These are phyloP conservation scores for Fusarium sulawesiense DNA, from an alignment of 2,329 filamentous ascomycete genomes.

Conservation along the genomic window DNA sequence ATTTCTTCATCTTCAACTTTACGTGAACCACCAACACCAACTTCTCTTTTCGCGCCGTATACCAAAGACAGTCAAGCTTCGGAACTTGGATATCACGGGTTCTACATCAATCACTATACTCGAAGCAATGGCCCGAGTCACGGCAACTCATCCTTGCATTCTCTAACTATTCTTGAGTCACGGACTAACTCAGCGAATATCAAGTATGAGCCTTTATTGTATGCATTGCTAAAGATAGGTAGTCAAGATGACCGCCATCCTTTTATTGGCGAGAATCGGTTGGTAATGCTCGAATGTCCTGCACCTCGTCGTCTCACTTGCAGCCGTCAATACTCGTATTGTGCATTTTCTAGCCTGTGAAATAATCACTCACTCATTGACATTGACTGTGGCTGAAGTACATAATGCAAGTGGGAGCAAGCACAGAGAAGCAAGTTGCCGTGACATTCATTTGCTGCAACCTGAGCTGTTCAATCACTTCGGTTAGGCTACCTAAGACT, in stretches of 20 bases:
- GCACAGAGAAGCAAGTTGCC: constrained; percentile 24
- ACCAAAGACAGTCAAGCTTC: neutral
- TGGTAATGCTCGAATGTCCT: constrained; percentile 19
- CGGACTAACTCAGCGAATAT: neutral
- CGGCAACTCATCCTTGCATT: neutral
- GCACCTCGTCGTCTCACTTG: constrained; percentile 24
- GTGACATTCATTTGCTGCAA: constrained; percentile 26
- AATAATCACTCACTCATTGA: constrained; percentile 27
- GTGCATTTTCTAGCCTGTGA: constrained; percentile 9
- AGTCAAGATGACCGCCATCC: constrained; percentile 11
- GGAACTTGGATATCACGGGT: neutral
- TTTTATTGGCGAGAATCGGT: constrained; percentile 27
- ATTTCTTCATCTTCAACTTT: neutral
- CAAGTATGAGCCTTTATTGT: neutral
- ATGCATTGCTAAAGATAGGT: constrained; percentile 13
- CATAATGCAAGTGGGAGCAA: constrained; percentile 26
- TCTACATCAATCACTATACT: neutral
- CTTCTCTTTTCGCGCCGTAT: neutral
- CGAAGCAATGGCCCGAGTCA: neutral
- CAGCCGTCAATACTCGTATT: constrained; percentile 22
- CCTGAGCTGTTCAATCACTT: constrained; percentile 8
- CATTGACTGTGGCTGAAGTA: constrained; percentile 22
- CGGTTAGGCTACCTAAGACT: neutral
- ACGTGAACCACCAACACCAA: neutral
- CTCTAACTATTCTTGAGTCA: neutral